A percentile compares a stretch with the other conserved stretches of the same genome.
Conservation (phyloP, 257 asterid genomes). For the Forsythia viridissima region DNA sequence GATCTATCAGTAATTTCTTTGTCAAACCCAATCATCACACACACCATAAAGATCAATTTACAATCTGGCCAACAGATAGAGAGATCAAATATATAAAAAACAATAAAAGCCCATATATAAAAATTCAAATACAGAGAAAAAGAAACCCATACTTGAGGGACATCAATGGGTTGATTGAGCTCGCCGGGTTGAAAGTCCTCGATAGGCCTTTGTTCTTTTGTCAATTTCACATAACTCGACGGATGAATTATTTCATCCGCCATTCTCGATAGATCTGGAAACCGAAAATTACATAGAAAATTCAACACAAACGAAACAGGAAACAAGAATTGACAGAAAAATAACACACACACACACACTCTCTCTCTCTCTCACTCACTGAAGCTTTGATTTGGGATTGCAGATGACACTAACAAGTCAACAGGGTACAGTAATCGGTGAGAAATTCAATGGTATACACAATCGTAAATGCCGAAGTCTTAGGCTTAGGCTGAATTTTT, state of each 20-base stretch:
- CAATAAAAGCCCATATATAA: not conserved
- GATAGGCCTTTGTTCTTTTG: constrained; percentile 73
- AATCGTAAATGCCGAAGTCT: not conserved
- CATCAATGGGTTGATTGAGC: constrained; percentile 95
- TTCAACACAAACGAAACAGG: not conserved
- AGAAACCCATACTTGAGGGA: constrained; percentile 57
- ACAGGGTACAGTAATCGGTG: not conserved
- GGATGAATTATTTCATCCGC: constrained; percentile 70
- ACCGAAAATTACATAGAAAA: not conserved
- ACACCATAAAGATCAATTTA: not conserved
- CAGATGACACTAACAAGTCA: not conserved
- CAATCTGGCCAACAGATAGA: not conserved
- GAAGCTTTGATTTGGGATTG: not conserved
- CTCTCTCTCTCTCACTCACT: not conserved
- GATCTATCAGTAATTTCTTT: not conserved
- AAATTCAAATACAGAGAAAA: not conserved
- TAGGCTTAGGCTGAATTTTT: not conserved
- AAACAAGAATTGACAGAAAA: not conserved
- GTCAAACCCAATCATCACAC: not conserved
- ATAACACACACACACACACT: not conserved
- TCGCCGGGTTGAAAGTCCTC: constrained; percentile 94
- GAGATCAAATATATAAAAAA: constrained; percentile 18
- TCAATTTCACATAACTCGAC: constrained; percentile 90
- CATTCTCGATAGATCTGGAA: constrained; percentile 43
- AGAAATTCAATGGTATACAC: not conserved